Evolutionary conservation across 495 filamentous ascomycete species (phyloP), one percentile per base, ranked within the genome.

Genomic region (Xylaria venustula): DNA sequence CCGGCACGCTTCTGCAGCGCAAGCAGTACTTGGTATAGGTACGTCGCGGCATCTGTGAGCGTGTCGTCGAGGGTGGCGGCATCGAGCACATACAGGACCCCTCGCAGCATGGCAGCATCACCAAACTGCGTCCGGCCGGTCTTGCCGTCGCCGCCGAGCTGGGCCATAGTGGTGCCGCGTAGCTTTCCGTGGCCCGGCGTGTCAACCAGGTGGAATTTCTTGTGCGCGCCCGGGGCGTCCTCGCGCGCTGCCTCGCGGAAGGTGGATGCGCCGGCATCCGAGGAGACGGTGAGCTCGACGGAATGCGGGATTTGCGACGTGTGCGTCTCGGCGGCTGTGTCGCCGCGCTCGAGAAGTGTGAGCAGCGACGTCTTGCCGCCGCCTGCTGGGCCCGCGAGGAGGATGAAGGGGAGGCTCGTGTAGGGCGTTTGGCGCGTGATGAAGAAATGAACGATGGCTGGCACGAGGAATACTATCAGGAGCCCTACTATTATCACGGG

Each of bases 151-250:
- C 6, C 20, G 85, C 62, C 90, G 70, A 83, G 65, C 34, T 68
- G 70, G 20, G 74, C 58, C 45, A 84, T 71, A n/a, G 81, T 72
- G 71, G 83, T 66, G 61, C 82, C 79, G 48, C 94, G 90, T 7
- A 97, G 85, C 71, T 98, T 98, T 52, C 91, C 92, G 80, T 97
- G 94, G 55, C 93, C 93, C 1, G 93, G 93, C 3, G 94, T 97
- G 78, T 98, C 93, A 68, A 85, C 74, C 25, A 97, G 75, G 49
- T 90, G 80, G 75, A 97, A 93, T 52, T 83, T 85, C 61, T 87
- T 82, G 61, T 83, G 80, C n/a, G 84, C 74, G 54, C 71, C 71
- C 1, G 68, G 67, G 1, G 72, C 67, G 47, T 74, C 72, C 20
- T 64, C 53, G 45, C 67, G 66, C 44, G 67, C 64, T 9, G 67